phyloP scores from a whole-genome alignment of 768 basidiomycete species.

The Phanerodontia chrysosporium region DNA sequence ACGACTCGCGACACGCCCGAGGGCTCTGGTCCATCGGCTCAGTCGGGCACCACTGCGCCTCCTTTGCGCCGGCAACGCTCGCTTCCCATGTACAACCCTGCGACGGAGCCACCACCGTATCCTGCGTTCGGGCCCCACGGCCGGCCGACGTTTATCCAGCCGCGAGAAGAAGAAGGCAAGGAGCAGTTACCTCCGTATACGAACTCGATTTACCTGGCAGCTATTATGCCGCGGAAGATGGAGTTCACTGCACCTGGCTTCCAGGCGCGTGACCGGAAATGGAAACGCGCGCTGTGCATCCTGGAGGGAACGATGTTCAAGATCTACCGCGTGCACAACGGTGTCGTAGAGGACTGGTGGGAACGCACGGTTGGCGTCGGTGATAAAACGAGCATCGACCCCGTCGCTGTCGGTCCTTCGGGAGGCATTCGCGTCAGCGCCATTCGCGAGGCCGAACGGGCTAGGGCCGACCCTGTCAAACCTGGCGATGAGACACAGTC shows the following conservation, averaged over 20 bases:
- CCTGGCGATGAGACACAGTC: background rate
- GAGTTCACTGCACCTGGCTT: slow-evolving; percentile 85
- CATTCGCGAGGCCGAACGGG: slow-evolving; percentile 25
- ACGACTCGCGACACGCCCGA: slow-evolving; percentile 1
- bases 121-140: slow-evolving; percentile 38
- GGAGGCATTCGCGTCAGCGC: slow-evolving; percentile 24
- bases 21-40: background rate
- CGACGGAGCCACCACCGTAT: slow-evolving; percentile 65
- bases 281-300: slow-evolving; percentile 84
- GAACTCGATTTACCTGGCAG: slow-evolving; percentile 78
- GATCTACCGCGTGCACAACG: slow-evolving; percentile 61
- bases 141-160: slow-evolving; percentile 30
- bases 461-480: background rate
- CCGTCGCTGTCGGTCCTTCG: slow-evolving; percentile 17
- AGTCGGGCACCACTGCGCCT: slow-evolving; percentile 21
- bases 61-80: slow-evolving; percentile 59
- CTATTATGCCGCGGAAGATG: slow-evolving; percentile 85
- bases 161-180: slow-evolving; percentile 77
- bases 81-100: slow-evolving; percentile 61
- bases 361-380: slow-evolving; percentile 73
- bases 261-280: slow-evolving; percentile 87
- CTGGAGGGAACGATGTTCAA: slow-evolving; percentile 89
- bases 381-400: slow-evolving; percentile 36
- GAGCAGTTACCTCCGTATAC: slow-evolving; percentile 80
- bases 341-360: slow-evolving; percentile 68